Evolutionary conservation across 2,329 filamentous ascomycete species (phyloP), one percentile per base, ranked within the genome.

Genomic region (Venturiaceae sp.): DNA sequence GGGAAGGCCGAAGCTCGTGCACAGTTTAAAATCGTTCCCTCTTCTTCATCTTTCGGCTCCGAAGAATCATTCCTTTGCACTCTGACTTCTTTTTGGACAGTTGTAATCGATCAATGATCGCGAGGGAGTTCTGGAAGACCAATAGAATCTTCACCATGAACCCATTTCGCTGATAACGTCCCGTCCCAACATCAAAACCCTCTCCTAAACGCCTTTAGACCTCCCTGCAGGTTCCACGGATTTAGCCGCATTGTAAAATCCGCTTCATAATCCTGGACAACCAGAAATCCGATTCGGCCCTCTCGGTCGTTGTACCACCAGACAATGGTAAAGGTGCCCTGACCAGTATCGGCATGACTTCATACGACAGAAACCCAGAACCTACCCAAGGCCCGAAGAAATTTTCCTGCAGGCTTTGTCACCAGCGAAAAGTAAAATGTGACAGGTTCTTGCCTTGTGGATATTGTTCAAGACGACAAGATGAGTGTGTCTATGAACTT

Each of bases 401-500:
- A 32, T 57, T 39, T 41, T 47, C 53, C 21, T 60, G 58, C 34
- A 19, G 37, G 21, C 19, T 53, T 2, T 59, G 58, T 11, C 56
- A 60, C 2, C 60, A 69, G 26, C 64, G 71, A 44, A 77, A 76
- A 60, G 70, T 75, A 8, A 74, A 72, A 62, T 76, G 74, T 63
- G 66, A 75, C 62, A 70, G 66, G 57, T 55, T 60, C 37, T 59
- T 64, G 14, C 68, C 72, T 13, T 74, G 72, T 61, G 66, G 67
- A 3, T 67, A 67, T 26, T 74, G 72, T 60, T 62, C 60, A 9
- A 71, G 69, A 58, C 60, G 62, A 16, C 68, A 69, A 50, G 62
- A 73, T 3, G 64, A 71, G 14, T 78, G 76, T 60, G 30, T 67
- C 6, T 79, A 77, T 46, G 69, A 72, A 59, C 67, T 69, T 19